These are phyloP conservation scores for Ceratobasidium sp. DNA, from an alignment of 1,284 basidiomycete species.

Conservation along the genomic window DNA sequence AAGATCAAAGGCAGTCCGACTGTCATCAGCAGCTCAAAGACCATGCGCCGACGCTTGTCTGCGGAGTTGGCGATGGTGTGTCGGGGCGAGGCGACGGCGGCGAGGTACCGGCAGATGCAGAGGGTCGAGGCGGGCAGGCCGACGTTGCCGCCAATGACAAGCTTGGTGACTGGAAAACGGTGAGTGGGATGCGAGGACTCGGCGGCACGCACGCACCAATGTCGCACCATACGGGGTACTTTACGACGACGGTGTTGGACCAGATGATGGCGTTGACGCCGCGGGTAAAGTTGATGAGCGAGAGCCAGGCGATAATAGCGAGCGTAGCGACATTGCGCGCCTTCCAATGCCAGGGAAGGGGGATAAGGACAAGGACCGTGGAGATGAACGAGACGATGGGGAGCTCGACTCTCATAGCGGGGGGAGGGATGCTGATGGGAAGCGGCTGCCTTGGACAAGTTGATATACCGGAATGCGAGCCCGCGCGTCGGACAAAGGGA, in stretches of 20 bases:
- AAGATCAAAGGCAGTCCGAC: slow-evolving; percentile 66
- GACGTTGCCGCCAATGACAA: slow-evolving; percentile 50
- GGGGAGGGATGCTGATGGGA: slow-evolving; percentile 18
- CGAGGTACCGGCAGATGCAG: slow-evolving; percentile 56
- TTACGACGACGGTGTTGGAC: slow-evolving; percentile 52
- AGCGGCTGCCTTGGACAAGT: not conserved
- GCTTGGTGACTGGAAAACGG: slow-evolving; percentile 49
- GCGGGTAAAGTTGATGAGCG: slow-evolving; percentile 63
- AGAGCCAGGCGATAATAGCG: slow-evolving; percentile 68
- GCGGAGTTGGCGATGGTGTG: slow-evolving; percentile 50
- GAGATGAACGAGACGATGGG: slow-evolving; percentile 50
- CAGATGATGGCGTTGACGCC: slow-evolving; percentile 63
- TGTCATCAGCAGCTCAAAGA: slow-evolving; percentile 66
- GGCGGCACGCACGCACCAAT: slow-evolving; percentile 53
- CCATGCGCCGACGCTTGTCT: slow-evolving; percentile 54
- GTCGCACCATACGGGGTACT: slow-evolving; percentile 56
- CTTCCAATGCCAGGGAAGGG: slow-evolving; percentile 58
- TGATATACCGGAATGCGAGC: slow-evolving; percentile 42
- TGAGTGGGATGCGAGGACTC: slow-evolving; percentile 14
- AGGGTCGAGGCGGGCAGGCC: slow-evolving; percentile 54
- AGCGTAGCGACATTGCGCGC: slow-evolving; percentile 68
- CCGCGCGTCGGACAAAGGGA: slow-evolving; percentile 26
- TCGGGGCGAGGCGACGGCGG: slow-evolving; percentile 53
- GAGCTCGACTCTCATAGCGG: slow-evolving; percentile 39
- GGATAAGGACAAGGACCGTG: slow-evolving; percentile 54